Conservation (phyloP, 1,284 basidiomycete genomes). For the Malassezia restricta region DNA sequence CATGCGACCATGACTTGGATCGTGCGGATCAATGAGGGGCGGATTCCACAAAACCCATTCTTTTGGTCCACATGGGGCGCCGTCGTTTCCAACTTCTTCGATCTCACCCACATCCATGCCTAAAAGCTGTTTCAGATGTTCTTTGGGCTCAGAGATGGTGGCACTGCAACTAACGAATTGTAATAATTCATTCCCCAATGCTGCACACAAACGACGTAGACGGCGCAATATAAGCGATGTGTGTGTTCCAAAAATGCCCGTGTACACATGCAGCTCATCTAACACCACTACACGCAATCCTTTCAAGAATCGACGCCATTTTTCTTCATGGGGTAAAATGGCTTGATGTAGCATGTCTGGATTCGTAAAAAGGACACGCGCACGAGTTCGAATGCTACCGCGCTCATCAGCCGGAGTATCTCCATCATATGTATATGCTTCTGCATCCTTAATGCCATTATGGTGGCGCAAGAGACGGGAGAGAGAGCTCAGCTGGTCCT, state of each 20-base stretch:
- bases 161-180: conserved; percentile 78
- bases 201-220: conserved; percentile 65
- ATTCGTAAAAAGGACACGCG: conserved; percentile 51
- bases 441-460: conserved; percentile 54
- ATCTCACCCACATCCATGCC: conserved; percentile 28
- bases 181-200: conserved; percentile 63
- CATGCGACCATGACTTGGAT: conserved; percentile 54
- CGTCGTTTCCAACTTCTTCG: conserved; percentile 66
- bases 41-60: conserved; percentile 52
- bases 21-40: conserved; percentile 55
- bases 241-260: conserved; percentile 37
- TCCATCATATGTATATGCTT: conserved; percentile 73
- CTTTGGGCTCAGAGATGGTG: conserved; percentile 63
- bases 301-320: conserved; percentile 62
- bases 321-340: conserved; percentile 70
- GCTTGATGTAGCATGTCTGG: conserved; percentile 72
- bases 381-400: conserved; percentile 45
- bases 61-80: conserved; percentile 68
- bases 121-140: conserved; percentile 54
- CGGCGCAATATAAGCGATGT: conserved; percentile 39
- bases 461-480: conserved; percentile 53
- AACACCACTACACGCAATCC: conserved; percentile 68
- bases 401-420: conserved; percentile 62
- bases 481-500: conserved; percentile 59
- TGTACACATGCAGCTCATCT: conserved; percentile 72